These are phyloP conservation scores for Dactylonectria estremocensis DNA, from an alignment of 2,329 filamentous ascomycete genomes.

Conservation along the genomic window DNA sequence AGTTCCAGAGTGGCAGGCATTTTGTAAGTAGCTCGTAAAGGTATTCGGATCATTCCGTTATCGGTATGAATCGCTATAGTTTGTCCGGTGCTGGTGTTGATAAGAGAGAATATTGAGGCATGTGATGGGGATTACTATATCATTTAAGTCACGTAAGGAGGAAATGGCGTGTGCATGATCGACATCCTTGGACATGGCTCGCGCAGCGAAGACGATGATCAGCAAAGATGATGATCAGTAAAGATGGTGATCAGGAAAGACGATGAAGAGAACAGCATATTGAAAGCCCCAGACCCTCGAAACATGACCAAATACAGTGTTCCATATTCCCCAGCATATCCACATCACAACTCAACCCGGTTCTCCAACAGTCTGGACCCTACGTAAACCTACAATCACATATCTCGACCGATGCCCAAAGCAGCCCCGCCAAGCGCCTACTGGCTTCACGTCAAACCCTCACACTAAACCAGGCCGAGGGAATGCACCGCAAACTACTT, in stretches of 20 bases:
- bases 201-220: no score
- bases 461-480: background rate
- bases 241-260: no score
- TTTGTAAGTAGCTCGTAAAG: background rate
- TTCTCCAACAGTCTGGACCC: background rate
- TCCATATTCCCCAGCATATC: background rate
- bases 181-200: no score
- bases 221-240: no score
- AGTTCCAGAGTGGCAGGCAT: background rate
- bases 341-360: background rate
- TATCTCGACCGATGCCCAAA: background rate
- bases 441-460: background rate
- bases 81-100: background rate
- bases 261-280: no score
- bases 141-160: background rate
- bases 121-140: background rate
- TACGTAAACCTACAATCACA: background rate
- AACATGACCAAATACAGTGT: background rate
- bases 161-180: background rate
- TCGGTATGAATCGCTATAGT: background rate
- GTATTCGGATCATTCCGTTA: no score
- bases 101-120: background rate
- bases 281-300: background rate
- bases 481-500: background rate
- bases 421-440: background rate